A percentile compares a stretch with the other conserved stretches of the same genome.
These are phyloP conservation scores for Persicaria tinctoria DNA, from an alignment of 148 eudicot genomes.

Conservation along the genomic window DNA sequence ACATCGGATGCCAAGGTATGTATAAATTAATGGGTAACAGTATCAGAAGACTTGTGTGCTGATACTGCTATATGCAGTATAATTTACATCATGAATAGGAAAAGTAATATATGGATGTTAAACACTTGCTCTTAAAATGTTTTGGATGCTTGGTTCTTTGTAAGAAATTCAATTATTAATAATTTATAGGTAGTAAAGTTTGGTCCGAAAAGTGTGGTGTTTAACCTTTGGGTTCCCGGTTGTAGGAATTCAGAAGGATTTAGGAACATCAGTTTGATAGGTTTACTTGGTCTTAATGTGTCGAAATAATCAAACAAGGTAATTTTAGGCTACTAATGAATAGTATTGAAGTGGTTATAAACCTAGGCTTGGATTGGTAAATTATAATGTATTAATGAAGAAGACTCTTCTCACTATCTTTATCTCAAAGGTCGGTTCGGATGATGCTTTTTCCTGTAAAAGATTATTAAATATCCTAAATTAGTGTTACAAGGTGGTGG, in stretches of 20 bases:
- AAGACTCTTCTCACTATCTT: background rate
- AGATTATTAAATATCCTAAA: too few relatives aligned
- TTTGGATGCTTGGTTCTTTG: background rate
- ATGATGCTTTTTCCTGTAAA: background rate
- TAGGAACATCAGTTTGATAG: background rate
- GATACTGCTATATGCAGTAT: background rate
- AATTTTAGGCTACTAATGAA: too few relatives aligned
- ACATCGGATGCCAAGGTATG: constrained; percentile 39
- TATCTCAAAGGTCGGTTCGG: background rate
- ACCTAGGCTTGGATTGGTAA: background rate
- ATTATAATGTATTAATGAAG: background rate
- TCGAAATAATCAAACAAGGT: background rate
- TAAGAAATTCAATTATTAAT: background rate
- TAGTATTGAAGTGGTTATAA: too few relatives aligned
- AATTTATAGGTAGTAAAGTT: background rate
- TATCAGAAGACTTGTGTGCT: background rate
- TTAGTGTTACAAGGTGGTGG: too few relatives aligned
- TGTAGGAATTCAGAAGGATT: too few relatives aligned
- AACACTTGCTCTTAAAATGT: background rate
- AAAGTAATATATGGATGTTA: background rate
- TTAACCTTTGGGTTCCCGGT: background rate
- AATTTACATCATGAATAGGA: background rate
- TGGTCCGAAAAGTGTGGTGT: background rate
- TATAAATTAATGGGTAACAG: background rate
- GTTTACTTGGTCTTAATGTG: background rate